Conservation (phyloP, 306 rosid species). For the Nissolia schottii region DNA sequence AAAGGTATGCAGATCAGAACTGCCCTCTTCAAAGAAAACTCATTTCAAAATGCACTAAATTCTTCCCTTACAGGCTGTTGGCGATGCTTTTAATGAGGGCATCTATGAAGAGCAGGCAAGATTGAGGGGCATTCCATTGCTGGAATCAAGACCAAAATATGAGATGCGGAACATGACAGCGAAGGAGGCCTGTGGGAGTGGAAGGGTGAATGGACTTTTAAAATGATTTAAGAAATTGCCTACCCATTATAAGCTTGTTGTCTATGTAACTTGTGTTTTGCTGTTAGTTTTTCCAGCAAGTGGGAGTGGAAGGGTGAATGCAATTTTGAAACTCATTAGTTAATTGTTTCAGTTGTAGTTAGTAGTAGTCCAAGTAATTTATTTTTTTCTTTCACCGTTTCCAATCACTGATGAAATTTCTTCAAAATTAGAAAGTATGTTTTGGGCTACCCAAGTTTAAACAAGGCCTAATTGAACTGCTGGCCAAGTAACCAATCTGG, state of each 20-base stretch:
- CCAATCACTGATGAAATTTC: neutral
- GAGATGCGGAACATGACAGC: constrained; percentile 94
- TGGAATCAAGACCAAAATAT: constrained; percentile 93
- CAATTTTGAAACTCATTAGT: neutral
- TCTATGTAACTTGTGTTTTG: constrained; percentile 10
- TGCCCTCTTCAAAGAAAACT: constrained; percentile 8
- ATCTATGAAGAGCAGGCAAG: constrained; percentile 88
- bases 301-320: constrained; percentile 46
- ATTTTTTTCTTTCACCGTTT: constrained; percentile 6
- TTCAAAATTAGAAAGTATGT: neutral
- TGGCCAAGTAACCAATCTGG: neutral
- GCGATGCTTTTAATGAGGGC: constrained; percentile 70
- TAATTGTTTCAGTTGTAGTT: neutral
- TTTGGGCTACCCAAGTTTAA: constrained; percentile 6
- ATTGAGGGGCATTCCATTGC: constrained; percentile 75
- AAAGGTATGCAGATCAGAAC: constrained; percentile 49
- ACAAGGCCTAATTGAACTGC: constrained; percentile 14
- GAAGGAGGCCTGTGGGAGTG: constrained; percentile 79
- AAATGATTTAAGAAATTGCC: neutral
- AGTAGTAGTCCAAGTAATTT: neutral
- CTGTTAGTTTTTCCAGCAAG: constrained; percentile 9
- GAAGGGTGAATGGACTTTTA: constrained; percentile 51
- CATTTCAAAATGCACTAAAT: constrained; percentile 8
- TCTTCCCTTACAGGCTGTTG: constrained; percentile 72
- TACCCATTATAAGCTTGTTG: constrained; percentile 6